phyloP scores from a whole-genome alignment of 1,139 yeast species.

The Yamadazyma songkhlaensis region DNA sequence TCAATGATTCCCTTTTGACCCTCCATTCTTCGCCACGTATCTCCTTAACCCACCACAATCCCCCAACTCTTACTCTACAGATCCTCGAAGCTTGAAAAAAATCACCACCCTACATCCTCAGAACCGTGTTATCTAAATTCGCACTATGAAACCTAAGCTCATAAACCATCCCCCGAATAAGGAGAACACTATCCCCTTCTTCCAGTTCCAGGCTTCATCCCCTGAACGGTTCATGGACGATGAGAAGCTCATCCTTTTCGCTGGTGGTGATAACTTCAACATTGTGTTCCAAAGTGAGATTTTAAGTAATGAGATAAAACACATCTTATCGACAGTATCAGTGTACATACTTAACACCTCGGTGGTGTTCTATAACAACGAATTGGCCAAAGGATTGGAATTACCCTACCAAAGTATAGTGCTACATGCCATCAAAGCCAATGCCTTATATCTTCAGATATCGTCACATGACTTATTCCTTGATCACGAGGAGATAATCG shows the following conservation, averaged over 20 bases:
- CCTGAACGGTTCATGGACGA: slow-evolving; percentile 42
- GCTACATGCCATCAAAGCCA: slow-evolving; percentile 35
- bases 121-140: too few relatives aligned
- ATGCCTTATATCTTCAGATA: slow-evolving; percentile 34
- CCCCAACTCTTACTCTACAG: too few relatives aligned
- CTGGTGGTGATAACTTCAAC: slow-evolving; percentile 30
- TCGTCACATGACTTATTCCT: slow-evolving; percentile 19
- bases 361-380: slow-evolving; percentile 36
- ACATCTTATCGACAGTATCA: slow-evolving; percentile 18
- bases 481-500: not conserved
- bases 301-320: slow-evolving; percentile 17
- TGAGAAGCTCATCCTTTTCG: slow-evolving; percentile 42
- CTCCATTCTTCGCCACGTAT: too few relatives aligned
- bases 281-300: slow-evolving; percentile 15
- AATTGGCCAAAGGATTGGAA: slow-evolving; percentile 30
- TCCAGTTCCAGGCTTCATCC: slow-evolving; percentile 33
- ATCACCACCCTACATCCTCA: not conserved
- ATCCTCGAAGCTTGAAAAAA: too few relatives aligned
- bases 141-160: slow-evolving; percentile 3
- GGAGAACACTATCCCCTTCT: slow-evolving; percentile 40
- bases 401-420: slow-evolving; percentile 38
- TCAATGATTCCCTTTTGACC: too few relatives aligned
- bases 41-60: too few relatives aligned
- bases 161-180: slow-evolving; percentile 33
- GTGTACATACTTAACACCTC: slow-evolving; percentile 39